phyloP scores from a whole-genome alignment of 179 eudicot species.

The Patellifolia procumbens region DNA sequence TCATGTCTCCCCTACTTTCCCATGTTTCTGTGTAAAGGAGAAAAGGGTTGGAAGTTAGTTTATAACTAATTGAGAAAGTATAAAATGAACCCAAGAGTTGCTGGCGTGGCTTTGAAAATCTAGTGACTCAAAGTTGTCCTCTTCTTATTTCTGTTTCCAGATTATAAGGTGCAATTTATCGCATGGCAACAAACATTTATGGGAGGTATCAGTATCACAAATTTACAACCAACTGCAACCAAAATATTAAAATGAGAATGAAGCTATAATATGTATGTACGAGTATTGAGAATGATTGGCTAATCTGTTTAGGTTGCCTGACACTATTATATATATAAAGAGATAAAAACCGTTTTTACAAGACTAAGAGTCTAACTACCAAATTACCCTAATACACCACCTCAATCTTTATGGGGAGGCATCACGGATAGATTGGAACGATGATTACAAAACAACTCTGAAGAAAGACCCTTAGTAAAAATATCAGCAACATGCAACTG shows the following conservation, averaged over 20 bases:
- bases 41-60: constrained; percentile 11
- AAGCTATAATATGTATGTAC: no score
- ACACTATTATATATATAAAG: no score
- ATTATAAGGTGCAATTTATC: constrained; percentile 20
- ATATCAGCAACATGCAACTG: no score
- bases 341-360: no score
- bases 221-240: constrained; percentile 13
- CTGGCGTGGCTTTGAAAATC: constrained; percentile 31
- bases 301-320: no score
- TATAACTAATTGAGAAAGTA: constrained; percentile 14
- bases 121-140: constrained; percentile 21
- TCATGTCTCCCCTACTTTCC: background rate
- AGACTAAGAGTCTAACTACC: no score
- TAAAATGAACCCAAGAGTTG: constrained; percentile 42
- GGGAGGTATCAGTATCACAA: background rate
- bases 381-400: no score
- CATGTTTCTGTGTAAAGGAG: constrained; percentile 22
- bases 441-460: no score
- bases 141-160: constrained; percentile 24
- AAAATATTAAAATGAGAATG: background rate
- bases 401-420: no score
- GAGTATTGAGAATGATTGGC: no score
- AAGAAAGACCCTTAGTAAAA: no score
- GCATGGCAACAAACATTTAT: background rate
- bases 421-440: no score